phyloP scores from a whole-genome alignment of 1,139 yeast species.

The Saccharomyces hybrid region DNA sequence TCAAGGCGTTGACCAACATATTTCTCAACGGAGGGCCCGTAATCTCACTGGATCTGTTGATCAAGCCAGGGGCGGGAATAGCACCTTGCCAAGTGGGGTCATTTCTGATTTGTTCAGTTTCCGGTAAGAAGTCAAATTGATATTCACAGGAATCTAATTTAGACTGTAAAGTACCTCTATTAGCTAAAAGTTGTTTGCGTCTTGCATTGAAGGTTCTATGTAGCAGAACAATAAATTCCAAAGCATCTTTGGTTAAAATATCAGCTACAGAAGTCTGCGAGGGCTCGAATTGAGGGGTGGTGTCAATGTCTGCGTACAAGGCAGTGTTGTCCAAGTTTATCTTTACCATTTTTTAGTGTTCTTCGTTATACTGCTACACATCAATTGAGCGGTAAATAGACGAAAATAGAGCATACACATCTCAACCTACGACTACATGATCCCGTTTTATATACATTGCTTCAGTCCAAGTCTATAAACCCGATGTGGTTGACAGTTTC shows the following conservation, averaged over 20 bases:
- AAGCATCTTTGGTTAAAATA: slow-evolving; percentile 46
- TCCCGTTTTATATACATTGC: neutral
- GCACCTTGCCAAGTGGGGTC: slow-evolving; percentile 71
- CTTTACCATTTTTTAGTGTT: slow-evolving; percentile 26
- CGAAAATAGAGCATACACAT: neutral
- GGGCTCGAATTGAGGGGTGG: slow-evolving; percentile 47
- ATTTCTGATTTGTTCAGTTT: slow-evolving; percentile 54
- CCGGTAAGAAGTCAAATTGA: slow-evolving; percentile 50
- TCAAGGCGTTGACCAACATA: slow-evolving; percentile 86
- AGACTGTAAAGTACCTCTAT: slow-evolving; percentile 51
- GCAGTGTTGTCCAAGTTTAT: slow-evolving; percentile 49
- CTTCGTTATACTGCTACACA: neutral
- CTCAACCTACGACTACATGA: neutral
- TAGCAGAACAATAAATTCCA: slow-evolving; percentile 57
- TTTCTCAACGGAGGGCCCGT: slow-evolving; percentile 84
- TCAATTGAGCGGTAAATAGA: neutral
- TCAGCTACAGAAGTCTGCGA: slow-evolving; percentile 42
- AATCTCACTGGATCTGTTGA: slow-evolving; percentile 68
- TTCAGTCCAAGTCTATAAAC: neutral
- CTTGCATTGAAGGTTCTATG: slow-evolving; percentile 59
- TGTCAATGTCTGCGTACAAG: slow-evolving; percentile 54
- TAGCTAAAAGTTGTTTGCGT: slow-evolving; percentile 48
- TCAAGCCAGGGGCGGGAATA: slow-evolving; percentile 51
- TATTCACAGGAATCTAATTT: slow-evolving; percentile 52
- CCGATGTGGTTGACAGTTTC: neutral